Evolutionary conservation across 2,329 filamentous ascomycete genomes (phyloP), one percentile per base, ranked within the genome.

Genomic region (Lachnellula suecica): DNA sequence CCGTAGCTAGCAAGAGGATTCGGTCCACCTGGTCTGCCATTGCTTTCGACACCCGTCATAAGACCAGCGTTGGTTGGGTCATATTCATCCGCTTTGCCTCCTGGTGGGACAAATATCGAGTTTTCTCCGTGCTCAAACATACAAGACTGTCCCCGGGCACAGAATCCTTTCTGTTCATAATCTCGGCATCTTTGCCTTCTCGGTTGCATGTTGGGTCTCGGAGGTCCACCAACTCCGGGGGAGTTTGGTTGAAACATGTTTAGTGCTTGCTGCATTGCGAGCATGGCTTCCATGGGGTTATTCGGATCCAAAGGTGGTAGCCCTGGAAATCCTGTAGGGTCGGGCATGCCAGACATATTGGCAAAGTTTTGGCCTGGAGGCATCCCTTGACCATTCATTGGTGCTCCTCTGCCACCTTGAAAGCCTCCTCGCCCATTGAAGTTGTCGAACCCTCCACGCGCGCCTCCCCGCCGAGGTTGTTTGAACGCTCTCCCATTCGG

Each of bases 81-180:
- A 61, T 87, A 86, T 62, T 83, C 82, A 34, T 66, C 65, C 8
- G 44, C 34, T 46, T 55, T 51, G 15, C 56, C 53, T 37, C 49
- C 56, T 27, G 62, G 62, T 29, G 69, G 68, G 25, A 69, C 65
- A 54, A 65, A 70, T 37, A 77, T 71, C 11, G 76, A 73, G 56
- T 83, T 77, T 46, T 77, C 75, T 8, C 81, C 83, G 65, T 93
- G 89, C 60, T 90, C 83, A 61, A 81, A 91, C 35, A 75, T 78
- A 69, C 89, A 92, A 20, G 77, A 79, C 60, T 76, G 82, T 3
- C 87, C 87, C 35, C 83, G 74, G 5, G 83, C 78, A 64, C 89
- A 92, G 62, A 81, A 89, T 0, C 89, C 89, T 60, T 88, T 88
- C 1, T 73, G 81, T 52, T 90, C 86, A 61, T 88, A 91, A 66